Base-by-base conservation (phyloP, 169 alveolate species). In the Plasmodium ovale region DNA sequence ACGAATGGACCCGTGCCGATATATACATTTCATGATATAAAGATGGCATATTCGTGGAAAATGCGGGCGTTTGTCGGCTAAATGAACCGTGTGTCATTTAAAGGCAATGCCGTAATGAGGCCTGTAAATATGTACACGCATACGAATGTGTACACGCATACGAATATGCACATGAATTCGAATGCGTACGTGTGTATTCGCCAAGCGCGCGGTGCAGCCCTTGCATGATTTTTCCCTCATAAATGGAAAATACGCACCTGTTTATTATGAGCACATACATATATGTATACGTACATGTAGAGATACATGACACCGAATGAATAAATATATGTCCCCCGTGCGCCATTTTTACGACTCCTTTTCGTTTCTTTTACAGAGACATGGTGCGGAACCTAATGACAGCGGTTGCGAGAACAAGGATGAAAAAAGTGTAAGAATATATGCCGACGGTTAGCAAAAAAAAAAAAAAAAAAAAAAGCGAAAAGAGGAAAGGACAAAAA, bases 401-500 rank as follows among this genome's bases (percentile, higher is more conserved):
- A 82, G 65, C 47, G 42, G 72, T 39, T 59, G 53, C 53, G 82
- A 14, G 14, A 31, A 70, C 44, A 51, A 49, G 49, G 19, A 64
- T 16, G 60, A 82, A 14, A 51, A 67, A 82, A 33, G 33, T 16
- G 49, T 82, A 65, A 64, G 90, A 54, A 82, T 82, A 65, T 82
- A 82, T 42, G 90, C 90, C 39, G 90, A 82, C 42, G 90, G 90
- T 82, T 49, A 82, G 73, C 42, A 82, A 49, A 82, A 47, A 49
- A 31, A 53, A 31, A 71, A 54, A 37, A 49, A 33, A 65, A 7
- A 53, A 25, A 47, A 19, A 73, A 72, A 27, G 10, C 10, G 23
- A 33, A 23, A 54, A 70, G n/a, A 70, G 3, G 12, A 39, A 31
- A 33, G 25, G 14, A 37, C 0, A 68, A 14, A 31, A 25, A 19